Conservation (phyloP, 306 rosid genomes). For the Astragalus glycyphyllos region DNA sequence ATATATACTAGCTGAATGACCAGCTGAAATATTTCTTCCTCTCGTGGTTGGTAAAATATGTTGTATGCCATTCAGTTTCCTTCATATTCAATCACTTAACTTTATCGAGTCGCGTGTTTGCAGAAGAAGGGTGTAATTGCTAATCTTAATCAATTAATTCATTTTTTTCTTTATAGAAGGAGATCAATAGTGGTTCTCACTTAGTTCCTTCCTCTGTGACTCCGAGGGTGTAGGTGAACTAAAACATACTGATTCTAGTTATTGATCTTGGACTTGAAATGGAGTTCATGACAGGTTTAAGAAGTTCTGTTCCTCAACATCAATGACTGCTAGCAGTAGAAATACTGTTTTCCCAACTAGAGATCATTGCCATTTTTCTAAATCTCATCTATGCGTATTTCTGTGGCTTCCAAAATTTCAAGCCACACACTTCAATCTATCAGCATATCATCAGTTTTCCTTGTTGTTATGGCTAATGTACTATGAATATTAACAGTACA, state of each 20-base stretch:
- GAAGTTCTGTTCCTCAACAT: too few relatives aligned
- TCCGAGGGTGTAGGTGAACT: too few relatives aligned
- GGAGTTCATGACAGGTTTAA: neutral
- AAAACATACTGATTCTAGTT: neutral
- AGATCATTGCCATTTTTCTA: neutral
- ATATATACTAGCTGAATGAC: neutral
- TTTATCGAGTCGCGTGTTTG: neutral
- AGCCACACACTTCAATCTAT: neutral
- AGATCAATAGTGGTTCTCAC: too few relatives aligned
- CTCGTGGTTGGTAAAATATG: neutral
- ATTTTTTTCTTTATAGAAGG: too few relatives aligned
- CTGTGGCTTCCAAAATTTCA: neutral
- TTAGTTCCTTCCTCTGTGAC: too few relatives aligned
- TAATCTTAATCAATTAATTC: neutral
- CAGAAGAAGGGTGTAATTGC: neutral
- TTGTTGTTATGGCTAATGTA: neutral
- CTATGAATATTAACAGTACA: neutral
- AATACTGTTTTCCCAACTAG: neutral
- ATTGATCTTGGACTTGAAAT: neutral
- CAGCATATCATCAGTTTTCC: too few relatives aligned
- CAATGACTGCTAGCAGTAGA: neutral
- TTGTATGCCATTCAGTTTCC: neutral
- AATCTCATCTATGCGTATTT: too few relatives aligned
- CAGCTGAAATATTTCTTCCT: slow-evolving; percentile 7
- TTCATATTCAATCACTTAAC: neutral